phyloP scores from a whole-genome alignment of 139 green algal genomes.

The Desmodesmus armatus region DNA sequence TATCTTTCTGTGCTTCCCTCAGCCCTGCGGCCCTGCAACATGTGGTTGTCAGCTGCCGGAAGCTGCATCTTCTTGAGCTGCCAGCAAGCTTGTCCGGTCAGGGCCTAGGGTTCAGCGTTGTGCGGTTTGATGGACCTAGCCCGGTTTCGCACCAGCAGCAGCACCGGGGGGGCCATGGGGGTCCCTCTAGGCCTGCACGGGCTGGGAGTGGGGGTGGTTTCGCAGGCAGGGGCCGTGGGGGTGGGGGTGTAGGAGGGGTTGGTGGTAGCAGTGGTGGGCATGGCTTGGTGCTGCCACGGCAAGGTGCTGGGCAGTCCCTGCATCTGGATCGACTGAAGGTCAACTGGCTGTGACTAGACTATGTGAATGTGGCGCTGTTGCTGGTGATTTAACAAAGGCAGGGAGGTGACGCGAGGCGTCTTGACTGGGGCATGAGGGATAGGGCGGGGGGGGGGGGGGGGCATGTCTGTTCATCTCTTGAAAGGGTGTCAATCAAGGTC shows the following conservation, averaged over 20 bases:
- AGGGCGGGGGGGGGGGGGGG: too few species aligned
- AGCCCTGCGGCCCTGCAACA: conserved; percentile 12
- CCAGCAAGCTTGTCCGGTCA: background rate
- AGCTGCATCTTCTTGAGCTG: conserved; percentile 24
- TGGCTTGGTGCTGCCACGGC: background rate
- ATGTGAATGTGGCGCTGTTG: background rate
- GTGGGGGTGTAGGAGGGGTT: background rate
- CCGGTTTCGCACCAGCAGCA: background rate
- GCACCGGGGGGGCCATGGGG: background rate
- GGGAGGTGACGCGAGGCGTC: too few species aligned
- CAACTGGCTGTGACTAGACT: background rate
- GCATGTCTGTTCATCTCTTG: too few species aligned
- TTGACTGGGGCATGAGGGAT: too few species aligned
- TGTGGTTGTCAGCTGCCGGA: conserved; percentile 11
- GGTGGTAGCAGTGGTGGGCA: background rate
- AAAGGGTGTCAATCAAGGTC: too few species aligned
- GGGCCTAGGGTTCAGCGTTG: background rate
- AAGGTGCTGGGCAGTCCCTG: background rate
- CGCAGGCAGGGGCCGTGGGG: background rate
- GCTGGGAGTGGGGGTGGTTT: background rate
- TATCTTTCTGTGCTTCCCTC: conserved; percentile 20
- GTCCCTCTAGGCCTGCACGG: background rate
- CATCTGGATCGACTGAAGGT: conserved; percentile 5
- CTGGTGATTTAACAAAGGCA: too few species aligned
- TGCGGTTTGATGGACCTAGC: background rate